These are phyloP conservation scores for Candida coleopterorum DNA, from an alignment of 805 yeast species.

Conservation along the genomic window DNA sequence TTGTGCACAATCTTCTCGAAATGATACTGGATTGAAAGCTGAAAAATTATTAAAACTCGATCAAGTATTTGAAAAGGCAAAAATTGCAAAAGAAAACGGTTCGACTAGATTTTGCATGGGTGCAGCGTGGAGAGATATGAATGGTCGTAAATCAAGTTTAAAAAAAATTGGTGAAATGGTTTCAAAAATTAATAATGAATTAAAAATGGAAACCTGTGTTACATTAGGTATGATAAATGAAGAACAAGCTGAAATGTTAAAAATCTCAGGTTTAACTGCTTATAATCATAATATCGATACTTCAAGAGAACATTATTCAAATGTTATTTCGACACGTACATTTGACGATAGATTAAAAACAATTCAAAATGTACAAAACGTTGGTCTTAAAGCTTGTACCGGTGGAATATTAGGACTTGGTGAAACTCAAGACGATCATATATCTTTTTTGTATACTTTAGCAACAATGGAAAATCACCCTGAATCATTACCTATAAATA, in stretches of 20 bases:
- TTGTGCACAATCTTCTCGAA: slow-evolving; percentile 70
- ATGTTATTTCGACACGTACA: slow-evolving; percentile 63
- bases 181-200: slow-evolving; percentile 47
- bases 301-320: slow-evolving; percentile 70
- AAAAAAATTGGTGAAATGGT: slow-evolving; percentile 64
- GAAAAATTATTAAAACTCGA: slow-evolving; percentile 59
- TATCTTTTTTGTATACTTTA: slow-evolving; percentile 62
- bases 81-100: slow-evolving; percentile 62
- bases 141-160: slow-evolving; percentile 65
- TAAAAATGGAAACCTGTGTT: slow-evolving; percentile 75
- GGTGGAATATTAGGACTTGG: slow-evolving; percentile 82
- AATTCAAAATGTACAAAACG: slow-evolving; percentile 55
- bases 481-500: slow-evolving; percentile 76
- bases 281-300: slow-evolving; percentile 81
- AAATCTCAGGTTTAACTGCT: slow-evolving; percentile 73
- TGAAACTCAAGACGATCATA: slow-evolving; percentile 66
- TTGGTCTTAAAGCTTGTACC: slow-evolving; percentile 67
- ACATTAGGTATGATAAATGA: slow-evolving; percentile 73
- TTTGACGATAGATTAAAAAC: slow-evolving; percentile 71
- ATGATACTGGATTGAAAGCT: slow-evolving; percentile 69
- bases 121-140: slow-evolving; percentile 86
- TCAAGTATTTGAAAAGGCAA: slow-evolving; percentile 60
- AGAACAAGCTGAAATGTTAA: slow-evolving; percentile 56
- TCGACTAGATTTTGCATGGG: slow-evolving; percentile 81
- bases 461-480: slow-evolving; percentile 71